A percentile compares a stretch with the other conserved stretches of the same genome.
Evolutionary conservation across 2,329 filamentous ascomycete genomes (phyloP).

Genomic region (Curvularia hawaiiensis): DNA sequence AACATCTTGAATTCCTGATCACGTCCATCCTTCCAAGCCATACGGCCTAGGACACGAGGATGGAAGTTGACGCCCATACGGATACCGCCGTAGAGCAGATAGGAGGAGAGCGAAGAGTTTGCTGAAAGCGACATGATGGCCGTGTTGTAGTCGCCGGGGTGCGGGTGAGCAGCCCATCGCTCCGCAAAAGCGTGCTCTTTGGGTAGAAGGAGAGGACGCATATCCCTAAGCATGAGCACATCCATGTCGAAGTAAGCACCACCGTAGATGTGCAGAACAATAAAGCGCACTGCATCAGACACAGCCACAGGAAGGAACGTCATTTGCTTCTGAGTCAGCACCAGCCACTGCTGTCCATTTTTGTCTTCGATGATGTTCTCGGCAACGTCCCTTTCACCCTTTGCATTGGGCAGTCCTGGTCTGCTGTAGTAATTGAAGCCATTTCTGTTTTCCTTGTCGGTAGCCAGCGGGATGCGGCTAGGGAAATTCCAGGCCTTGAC

Average conservation of each 20-base stretch:
- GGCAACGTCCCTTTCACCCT: slow-evolving; percentile 52
- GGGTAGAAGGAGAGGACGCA: slow-evolving; percentile 59
- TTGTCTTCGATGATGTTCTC: slow-evolving; percentile 59
- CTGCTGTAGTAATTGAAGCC: slow-evolving; percentile 57
- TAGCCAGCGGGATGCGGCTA: slow-evolving; percentile 57
- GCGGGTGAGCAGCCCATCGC: slow-evolving; percentile 59
- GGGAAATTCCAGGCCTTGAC: slow-evolving; percentile 62
- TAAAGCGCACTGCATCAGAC: slow-evolving; percentile 61
- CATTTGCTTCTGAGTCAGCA: slow-evolving; percentile 61
- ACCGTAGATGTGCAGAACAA: slow-evolving; percentile 60
- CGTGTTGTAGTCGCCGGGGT: slow-evolving; percentile 62
- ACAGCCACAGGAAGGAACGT: slow-evolving; percentile 64
- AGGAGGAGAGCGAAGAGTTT: slow-evolving; percentile 61
- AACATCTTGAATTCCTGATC: slow-evolving; percentile 62
- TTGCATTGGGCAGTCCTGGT: slow-evolving; percentile 51
- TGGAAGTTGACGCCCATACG: slow-evolving; percentile 65
- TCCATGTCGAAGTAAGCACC: slow-evolving; percentile 64
- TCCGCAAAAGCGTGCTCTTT: slow-evolving; percentile 60
- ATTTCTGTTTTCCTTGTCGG: slow-evolving; percentile 54
- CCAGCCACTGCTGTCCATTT: slow-evolving; percentile 58
- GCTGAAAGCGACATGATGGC: slow-evolving; percentile 62
- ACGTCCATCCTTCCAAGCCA: slow-evolving; percentile 61
- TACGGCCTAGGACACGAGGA: slow-evolving; percentile 59
- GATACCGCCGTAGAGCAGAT: slow-evolving; percentile 60
- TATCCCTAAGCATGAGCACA: slow-evolving; percentile 59